Evolutionary conservation across 2,329 filamentous ascomycete genomes (phyloP).

Genomic region (Periconia digitata): DNA sequence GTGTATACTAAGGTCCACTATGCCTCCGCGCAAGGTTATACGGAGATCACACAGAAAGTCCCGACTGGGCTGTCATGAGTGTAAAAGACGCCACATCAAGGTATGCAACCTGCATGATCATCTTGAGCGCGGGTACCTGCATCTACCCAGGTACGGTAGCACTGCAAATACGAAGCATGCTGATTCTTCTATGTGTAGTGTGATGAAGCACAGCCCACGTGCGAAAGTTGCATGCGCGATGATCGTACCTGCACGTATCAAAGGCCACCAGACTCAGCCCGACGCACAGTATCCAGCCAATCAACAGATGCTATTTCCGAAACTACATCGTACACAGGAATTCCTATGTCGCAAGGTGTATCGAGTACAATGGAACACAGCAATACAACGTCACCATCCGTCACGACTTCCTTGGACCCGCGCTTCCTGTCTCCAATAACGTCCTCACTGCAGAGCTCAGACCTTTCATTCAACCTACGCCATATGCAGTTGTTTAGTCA

Average conservation of each 20-base stretch:
- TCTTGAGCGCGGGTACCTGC: too few relatives aligned
- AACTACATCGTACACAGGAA: neutral
- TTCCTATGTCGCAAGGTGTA: neutral
- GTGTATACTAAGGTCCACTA: too few relatives aligned
- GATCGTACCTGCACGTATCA: constrained; percentile 18
- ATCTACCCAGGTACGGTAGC: neutral
- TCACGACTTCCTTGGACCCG: constrained; percentile 1
- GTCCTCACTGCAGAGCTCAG: neutral
- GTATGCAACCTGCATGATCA: constrained; percentile 4
- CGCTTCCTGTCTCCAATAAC: constrained; percentile 3
- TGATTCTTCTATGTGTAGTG: constrained; percentile 12
- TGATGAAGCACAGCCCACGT: constrained; percentile 19
- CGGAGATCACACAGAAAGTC: constrained; percentile 23
- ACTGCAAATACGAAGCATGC: neutral
- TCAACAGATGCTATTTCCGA: constrained; percentile 3
- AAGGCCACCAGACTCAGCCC: neutral
- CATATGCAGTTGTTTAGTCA: constrained; percentile 22
- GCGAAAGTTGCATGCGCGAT: constrained; percentile 16
- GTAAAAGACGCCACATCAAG: constrained; percentile 28
- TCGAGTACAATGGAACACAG: too few relatives aligned
- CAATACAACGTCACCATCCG: neutral
- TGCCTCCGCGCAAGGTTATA: too few relatives aligned
- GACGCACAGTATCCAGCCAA: constrained; percentile 5
- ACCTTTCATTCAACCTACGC: constrained; percentile 13
- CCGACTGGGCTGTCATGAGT: constrained; percentile 19